phyloP scores from a whole-genome alignment of 371 early-diverging fungal species.

The Rhizomucor pusillus region DNA sequence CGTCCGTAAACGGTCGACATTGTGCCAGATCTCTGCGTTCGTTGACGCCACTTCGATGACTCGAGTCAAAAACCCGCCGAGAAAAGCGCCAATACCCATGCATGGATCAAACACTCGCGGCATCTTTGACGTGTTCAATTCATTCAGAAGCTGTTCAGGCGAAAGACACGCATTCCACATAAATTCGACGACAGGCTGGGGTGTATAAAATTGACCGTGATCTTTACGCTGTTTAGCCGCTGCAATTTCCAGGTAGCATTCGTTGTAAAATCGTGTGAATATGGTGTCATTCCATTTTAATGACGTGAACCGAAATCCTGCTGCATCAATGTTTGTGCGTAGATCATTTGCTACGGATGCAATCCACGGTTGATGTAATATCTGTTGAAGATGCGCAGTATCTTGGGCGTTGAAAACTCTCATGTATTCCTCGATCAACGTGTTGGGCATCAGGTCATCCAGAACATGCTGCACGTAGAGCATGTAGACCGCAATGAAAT shows the following conservation, averaged over 20 bases:
- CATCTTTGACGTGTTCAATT: slow-evolving; percentile 3
- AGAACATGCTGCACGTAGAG: not conserved
- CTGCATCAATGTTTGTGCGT: slow-evolving; percentile 15
- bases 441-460: not conserved
- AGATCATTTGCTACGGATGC: slow-evolving; percentile 7
- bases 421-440: slow-evolving; percentile 23
- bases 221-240: slow-evolving; percentile 64
- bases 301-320: slow-evolving; percentile 16
- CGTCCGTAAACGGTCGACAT: slow-evolving; percentile 18
- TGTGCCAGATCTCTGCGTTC: slow-evolving; percentile 36
- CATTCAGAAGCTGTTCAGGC: not conserved
- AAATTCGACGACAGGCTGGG: slow-evolving; percentile 55
- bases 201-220: slow-evolving; percentile 68
- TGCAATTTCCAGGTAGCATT: slow-evolving; percentile 44
- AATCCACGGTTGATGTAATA: slow-evolving; percentile 2
- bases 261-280: slow-evolving; percentile 52
- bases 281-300: slow-evolving; percentile 35
- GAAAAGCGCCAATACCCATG: slow-evolving; percentile 61
- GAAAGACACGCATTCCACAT: slow-evolving; percentile 55
- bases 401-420: slow-evolving; percentile 31
- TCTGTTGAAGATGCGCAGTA: slow-evolving; percentile 6
- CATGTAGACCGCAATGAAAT: no score
- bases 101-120: slow-evolving; percentile 61
- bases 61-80: slow-evolving; percentile 51
- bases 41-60: slow-evolving; percentile 30